Evolutionary conservation across 148 eudicot genomes (phyloP), one percentile per base, ranked within the genome.

Genomic region (Diospyros lotus): DNA sequence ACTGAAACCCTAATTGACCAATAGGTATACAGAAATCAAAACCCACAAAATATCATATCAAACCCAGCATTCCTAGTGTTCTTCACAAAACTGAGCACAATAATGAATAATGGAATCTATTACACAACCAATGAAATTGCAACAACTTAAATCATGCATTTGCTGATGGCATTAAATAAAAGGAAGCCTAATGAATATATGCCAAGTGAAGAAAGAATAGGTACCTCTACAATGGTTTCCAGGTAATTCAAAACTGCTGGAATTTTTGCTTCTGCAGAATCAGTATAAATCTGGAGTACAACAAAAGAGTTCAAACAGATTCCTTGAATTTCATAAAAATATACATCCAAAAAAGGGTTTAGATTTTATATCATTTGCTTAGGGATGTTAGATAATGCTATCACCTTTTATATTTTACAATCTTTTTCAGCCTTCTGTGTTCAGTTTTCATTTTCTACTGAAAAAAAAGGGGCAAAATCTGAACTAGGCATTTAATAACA

Each of bases 191-290:
- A 72, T 39, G 53, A 43, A 58, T 28, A 72, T 17, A 58, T 77
- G 74, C 71, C 74, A 72, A 71, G 28, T 59, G 64, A 63, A 53
- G 71, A 59, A 46, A 58, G 40, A 65, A 58, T 73, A 65, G 79
- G 69, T 77, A 92, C 98, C 91, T 94, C 97, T 76, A 90, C 81
- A 42, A 94, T 75, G 39, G 96, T 92, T 82, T 89, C 96, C 74
- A 95, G 75, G 83, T 95, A 95, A 79, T 95, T 97, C 78, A 89
- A 55, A 73, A 95, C 97, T 68, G 97, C 96, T 43, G 96, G 96
- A 71, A 95, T 92, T 83, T 95, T 95, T 40, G 97, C 98, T 88
- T 84, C 91, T 38, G 97, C 98, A 78, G 98, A 95, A 73, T 90
- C 97, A 64, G 82, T 90, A 75, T 92, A 94, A n/a, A 94, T 89